phyloP scores from a whole-genome alignment of 2,329 filamentous ascomycete species.

The Onygenales sp. region DNA sequence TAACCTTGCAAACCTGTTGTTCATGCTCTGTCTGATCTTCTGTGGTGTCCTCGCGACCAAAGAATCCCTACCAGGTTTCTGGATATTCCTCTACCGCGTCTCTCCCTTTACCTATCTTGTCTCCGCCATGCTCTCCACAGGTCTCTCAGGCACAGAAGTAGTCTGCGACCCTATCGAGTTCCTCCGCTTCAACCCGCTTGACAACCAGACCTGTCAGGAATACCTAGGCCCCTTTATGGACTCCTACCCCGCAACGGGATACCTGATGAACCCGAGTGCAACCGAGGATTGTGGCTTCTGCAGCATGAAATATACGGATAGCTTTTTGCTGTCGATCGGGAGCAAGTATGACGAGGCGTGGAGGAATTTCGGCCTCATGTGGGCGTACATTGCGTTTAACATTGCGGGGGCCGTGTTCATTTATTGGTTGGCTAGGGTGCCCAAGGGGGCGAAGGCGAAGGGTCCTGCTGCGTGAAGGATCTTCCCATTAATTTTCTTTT shows the following conservation, averaged over 20 bases:
- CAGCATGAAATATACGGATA: slow-evolving; percentile 36
- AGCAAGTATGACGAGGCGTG: slow-evolving; percentile 43
- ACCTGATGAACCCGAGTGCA: slow-evolving; percentile 34
- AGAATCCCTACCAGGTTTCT: slow-evolving; percentile 55
- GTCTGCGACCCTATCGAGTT: slow-evolving; percentile 25
- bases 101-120: slow-evolving; percentile 56
- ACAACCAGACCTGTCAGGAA: slow-evolving; percentile 50
- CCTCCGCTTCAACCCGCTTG: slow-evolving; percentile 38
- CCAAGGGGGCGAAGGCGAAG: slow-evolving; percentile 18
- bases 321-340: slow-evolving; percentile 33
- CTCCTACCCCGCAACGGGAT: slow-evolving; percentile 23
- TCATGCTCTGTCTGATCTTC: slow-evolving; percentile 52
- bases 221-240: slow-evolving; percentile 37
- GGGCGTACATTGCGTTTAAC: slow-evolving; percentile 58
- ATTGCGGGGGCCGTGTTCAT: slow-evolving; percentile 47
- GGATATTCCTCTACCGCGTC: slow-evolving; percentile 66
- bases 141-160: slow-evolving; percentile 20
- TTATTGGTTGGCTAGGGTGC: slow-evolving; percentile 55
- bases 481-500: neutral
- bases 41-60: slow-evolving; percentile 45
- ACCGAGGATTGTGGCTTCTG: slow-evolving; percentile 43
- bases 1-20: slow-evolving; percentile 51
- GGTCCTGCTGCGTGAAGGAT: neutral
- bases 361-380: slow-evolving; percentile 62
- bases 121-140: slow-evolving; percentile 27